Conservation (phyloP, 495 filamentous ascomycete species). For the Neurospora sp. region DNA sequence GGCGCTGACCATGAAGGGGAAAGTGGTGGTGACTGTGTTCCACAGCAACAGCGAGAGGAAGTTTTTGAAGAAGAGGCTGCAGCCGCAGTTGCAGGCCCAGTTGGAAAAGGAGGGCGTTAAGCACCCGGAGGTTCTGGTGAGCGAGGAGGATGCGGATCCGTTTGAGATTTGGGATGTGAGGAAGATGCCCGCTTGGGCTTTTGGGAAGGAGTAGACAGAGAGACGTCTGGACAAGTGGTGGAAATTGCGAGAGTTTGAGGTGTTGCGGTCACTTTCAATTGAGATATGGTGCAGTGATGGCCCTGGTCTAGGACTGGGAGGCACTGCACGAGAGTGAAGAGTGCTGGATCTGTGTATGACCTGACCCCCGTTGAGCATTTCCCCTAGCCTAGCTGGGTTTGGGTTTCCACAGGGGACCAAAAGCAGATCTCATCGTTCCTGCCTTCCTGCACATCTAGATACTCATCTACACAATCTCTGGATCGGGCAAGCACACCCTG, state of each 20-base stretch:
- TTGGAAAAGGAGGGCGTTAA: constrained; percentile 40
- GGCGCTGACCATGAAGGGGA: constrained; percentile 77
- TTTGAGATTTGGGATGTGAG: constrained; percentile 38
- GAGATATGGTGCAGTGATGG: not conserved
- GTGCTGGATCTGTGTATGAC: not conserved
- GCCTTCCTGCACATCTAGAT: not conserved
- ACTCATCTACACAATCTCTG: not conserved
- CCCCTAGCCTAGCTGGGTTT: not conserved
- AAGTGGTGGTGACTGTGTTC: constrained; percentile 71
- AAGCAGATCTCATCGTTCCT: not conserved
- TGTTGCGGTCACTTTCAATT: not conserved
- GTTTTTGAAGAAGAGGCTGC: constrained; percentile 64
- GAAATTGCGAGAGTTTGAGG: not conserved
- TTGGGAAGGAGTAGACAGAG: not conserved
- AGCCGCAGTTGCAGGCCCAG: constrained; percentile 46
- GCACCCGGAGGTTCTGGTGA: constrained; percentile 55
- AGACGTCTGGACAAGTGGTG: not conserved
- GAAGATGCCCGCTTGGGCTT: constrained; percentile 9
- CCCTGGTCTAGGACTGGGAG: not conserved
- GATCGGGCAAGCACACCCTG: not conserved
- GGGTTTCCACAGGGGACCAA: not conserved
- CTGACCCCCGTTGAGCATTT: not conserved
- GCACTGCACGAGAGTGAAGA: not conserved
- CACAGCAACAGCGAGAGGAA: constrained; percentile 87
- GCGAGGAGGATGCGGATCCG: constrained; percentile 66